Evolutionary conservation across 495 filamentous ascomycete species (phyloP), one percentile per base, ranked within the genome.

Genomic region (Beverwykella pulmonaria): DNA sequence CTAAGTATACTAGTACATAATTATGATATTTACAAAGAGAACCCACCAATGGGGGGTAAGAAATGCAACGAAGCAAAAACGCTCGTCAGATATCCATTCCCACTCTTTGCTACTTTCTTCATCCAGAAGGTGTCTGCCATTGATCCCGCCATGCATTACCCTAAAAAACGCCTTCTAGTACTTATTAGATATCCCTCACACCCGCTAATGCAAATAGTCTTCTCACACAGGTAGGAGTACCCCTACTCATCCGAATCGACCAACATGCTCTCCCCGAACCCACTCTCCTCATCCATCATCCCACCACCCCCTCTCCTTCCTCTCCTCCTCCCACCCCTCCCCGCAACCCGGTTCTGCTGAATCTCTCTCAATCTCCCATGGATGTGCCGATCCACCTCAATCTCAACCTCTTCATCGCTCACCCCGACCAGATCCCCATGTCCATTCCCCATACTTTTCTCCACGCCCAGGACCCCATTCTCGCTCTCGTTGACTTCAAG

Each of bases 401-500:
- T 69, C 55, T 65, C 65, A 10, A 61, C 69, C 55, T 75, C 52
- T 20, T 65, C 62, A 29, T 69, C 71, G 8, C 53, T 67, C 55
- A 71, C 55, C 61, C 72, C 62, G 17, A 57, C 63, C 1, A 44
- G 59, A n/a, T 12, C 32, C 1, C 25, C 48, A 27, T 17, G 39
- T 15, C n/a, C 29, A 23, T 20, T 26, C 12, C 44, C 22, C 22
- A 23, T 52, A 1, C 48, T 36, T 17, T 22, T 46, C 25, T 34
- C 57, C 2, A 3, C 23, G 54, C 59, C 65, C 19, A 53, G 27
- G 32, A 68, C 26, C 49, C 26, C 50, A 25, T 47, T 47, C 19
- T 68, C 65, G 2, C 22, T 23, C 62, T 78, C 75, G 44, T 73
- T 71, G 15, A 63, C 65, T 49, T 70, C 76, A 39, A 81, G 63